A percentile compares a stretch with the other conserved stretches of the same genome.
phyloP scores from a whole-genome alignment of 345 rosid species.

The Toxicodendron radicans region DNA sequence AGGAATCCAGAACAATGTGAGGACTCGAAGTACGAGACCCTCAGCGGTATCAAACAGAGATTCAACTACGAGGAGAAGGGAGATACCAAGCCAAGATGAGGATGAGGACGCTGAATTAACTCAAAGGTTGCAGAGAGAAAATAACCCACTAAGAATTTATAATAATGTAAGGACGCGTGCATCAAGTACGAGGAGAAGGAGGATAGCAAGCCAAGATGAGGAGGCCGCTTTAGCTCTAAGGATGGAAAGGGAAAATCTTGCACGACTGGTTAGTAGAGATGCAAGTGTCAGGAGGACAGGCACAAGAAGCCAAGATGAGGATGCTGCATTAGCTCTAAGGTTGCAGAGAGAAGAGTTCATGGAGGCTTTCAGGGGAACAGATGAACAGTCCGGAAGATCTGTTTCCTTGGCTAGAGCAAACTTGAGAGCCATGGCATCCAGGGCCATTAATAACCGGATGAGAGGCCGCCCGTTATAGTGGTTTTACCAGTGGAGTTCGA shows the following conservation, averaged over 20 bases:
- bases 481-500: background rate
- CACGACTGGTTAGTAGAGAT: slow-evolving; percentile 34
- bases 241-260: slow-evolving; percentile 71
- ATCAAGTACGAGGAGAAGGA: slow-evolving; percentile 25
- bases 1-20: slow-evolving; percentile 14
- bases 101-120: slow-evolving; percentile 53
- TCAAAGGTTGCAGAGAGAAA: slow-evolving; percentile 61
- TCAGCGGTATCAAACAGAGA: slow-evolving; percentile 10
- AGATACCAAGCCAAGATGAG: slow-evolving; percentile 35
- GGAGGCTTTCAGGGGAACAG: slow-evolving; percentile 48
- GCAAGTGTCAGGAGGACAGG: slow-evolving; percentile 28
- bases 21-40: slow-evolving; percentile 18
- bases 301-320: slow-evolving; percentile 57
- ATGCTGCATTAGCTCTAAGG: slow-evolving; percentile 79
- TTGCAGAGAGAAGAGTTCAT: slow-evolving; percentile 83
- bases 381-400: slow-evolving; percentile 30
- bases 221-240: slow-evolving; percentile 59
- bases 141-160: slow-evolving; percentile 26
- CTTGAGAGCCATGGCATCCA: slow-evolving; percentile 88
- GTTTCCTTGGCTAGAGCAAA: slow-evolving; percentile 72
- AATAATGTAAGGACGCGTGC: slow-evolving; percentile 11
- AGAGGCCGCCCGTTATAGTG: slow-evolving; percentile 34
- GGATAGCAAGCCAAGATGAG: slow-evolving; percentile 38
- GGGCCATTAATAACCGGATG: slow-evolving; percentile 53
- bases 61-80: slow-evolving; percentile 24